Conservation (phyloP, 176 grass and related monocot genomes). For the Thinopyrum elongatum region DNA sequence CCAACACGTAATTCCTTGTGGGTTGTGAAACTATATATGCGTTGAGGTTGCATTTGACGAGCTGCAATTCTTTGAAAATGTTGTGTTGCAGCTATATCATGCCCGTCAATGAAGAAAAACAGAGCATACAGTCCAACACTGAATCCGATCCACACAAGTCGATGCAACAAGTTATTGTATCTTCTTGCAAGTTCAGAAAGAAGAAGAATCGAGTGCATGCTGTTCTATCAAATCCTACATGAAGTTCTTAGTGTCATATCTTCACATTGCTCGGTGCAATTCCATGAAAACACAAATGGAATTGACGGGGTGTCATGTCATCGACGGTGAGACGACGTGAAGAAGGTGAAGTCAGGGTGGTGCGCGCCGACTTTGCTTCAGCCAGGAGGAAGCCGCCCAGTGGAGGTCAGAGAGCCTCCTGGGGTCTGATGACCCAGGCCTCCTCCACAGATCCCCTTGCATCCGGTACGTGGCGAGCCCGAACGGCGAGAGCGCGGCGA, state of each 20-base stretch:
- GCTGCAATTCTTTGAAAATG: background rate
- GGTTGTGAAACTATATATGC: background rate
- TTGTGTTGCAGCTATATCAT: background rate
- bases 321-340: constrained; percentile 25
- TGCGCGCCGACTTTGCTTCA: constrained; percentile 66
- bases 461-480: constrained; percentile 52
- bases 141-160: background rate
- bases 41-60: background rate
- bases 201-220: background rate
- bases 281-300: fast-evolving
- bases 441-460: constrained; percentile 56
- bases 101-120: background rate
- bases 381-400: constrained; percentile 58
- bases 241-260: background rate
- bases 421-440: constrained; percentile 11
- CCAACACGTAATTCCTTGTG: background rate
- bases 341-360: constrained; percentile 75
- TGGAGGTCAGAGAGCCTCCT: constrained; percentile 23
- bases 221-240: background rate
- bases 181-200: background rate
- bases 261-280: background rate
- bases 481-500: constrained; percentile 45
- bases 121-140: background rate
- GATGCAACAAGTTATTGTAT: background rate
- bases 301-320: background rate